phyloP scores from a whole-genome alignment of 345 rosid genomes.

The Sonneratia caseolaris region DNA sequence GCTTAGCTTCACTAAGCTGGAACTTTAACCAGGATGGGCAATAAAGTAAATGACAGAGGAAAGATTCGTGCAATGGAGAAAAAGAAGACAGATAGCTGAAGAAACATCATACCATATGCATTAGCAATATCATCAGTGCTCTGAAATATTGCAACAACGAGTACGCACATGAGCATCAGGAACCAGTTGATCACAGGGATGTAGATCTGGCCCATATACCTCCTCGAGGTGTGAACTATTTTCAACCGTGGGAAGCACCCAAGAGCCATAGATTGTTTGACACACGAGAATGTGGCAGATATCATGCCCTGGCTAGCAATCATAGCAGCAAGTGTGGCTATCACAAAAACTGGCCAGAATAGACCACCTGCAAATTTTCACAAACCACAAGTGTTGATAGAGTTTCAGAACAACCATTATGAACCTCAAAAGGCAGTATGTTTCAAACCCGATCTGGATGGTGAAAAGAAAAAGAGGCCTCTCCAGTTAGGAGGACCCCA shows the following conservation, averaged over 20 bases:
- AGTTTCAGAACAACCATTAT: background rate
- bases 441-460: background rate
- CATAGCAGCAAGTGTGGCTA: conserved; percentile 85
- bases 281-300: conserved; percentile 93
- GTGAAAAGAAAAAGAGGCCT: background rate
- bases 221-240: conserved; percentile 87
- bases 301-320: conserved; percentile 99
- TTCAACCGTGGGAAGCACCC: conserved; percentile 96
- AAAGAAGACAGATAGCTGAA: background rate
- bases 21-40: background rate
- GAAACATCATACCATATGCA: conserved; percentile 60
- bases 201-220: conserved; percentile 84
- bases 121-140: conserved; percentile 93
- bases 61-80: background rate
- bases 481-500: background rate
- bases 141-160: conserved; percentile 75
- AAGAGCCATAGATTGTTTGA: conserved; percentile 93
- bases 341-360: conserved; percentile 84
- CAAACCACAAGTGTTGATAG: background rate
- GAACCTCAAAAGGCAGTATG: background rate
- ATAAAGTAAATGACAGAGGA: background rate
- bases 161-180: conserved; percentile 80
- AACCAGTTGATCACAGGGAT: conserved; percentile 88
- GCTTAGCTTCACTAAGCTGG: background rate
- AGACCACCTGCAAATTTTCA: conserved; percentile 40